These are phyloP conservation scores for Elsinoe ampelina DNA, from an alignment of 2,329 filamentous ascomycete genomes.

Conservation along the genomic window DNA sequence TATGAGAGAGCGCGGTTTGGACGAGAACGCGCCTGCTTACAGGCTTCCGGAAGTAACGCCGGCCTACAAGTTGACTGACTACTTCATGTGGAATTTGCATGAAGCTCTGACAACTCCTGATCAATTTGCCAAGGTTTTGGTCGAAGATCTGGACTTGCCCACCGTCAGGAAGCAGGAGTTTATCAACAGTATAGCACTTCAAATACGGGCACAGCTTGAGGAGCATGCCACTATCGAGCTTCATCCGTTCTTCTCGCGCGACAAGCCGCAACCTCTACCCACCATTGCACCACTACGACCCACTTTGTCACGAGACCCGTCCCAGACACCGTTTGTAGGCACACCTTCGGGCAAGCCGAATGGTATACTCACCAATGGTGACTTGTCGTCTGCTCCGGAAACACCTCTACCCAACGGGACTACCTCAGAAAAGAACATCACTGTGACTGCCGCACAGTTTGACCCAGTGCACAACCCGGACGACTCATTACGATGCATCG, in stretches of 20 bases:
- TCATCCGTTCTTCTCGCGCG: constrained; percentile 79
- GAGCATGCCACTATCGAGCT: constrained; percentile 92
- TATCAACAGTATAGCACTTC: constrained; percentile 75
- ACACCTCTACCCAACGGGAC: constrained; percentile 40
- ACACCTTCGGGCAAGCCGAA: constrained; percentile 25
- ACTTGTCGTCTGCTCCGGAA: constrained; percentile 30
- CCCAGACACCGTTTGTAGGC: constrained; percentile 32
- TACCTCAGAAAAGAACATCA: constrained; percentile 40
- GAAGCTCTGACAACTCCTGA: constrained; percentile 91
- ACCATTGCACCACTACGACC: constrained; percentile 28
- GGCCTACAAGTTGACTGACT: constrained; percentile 81
- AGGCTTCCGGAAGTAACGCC: constrained; percentile 68
- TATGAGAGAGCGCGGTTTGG: constrained; percentile 48
- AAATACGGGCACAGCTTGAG: constrained; percentile 89
- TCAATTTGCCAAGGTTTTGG: constrained; percentile 82
- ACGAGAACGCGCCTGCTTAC: constrained; percentile 69
- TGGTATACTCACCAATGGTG: constrained; percentile 35
- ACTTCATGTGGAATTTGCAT: constrained; percentile 97
- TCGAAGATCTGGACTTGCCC: constrained; percentile 87
- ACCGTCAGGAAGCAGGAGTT: constrained; percentile 49
- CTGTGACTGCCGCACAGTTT: constrained; percentile 59
- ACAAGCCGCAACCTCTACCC: constrained; percentile 22
- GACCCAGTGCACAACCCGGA: constrained; percentile 69
- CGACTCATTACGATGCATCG: constrained; percentile 88
- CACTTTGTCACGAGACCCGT: constrained; percentile 42